phyloP scores from a whole-genome alignment of 1,284 basidiomycete genomes.

The Sanghuangporus sanghuang region DNA sequence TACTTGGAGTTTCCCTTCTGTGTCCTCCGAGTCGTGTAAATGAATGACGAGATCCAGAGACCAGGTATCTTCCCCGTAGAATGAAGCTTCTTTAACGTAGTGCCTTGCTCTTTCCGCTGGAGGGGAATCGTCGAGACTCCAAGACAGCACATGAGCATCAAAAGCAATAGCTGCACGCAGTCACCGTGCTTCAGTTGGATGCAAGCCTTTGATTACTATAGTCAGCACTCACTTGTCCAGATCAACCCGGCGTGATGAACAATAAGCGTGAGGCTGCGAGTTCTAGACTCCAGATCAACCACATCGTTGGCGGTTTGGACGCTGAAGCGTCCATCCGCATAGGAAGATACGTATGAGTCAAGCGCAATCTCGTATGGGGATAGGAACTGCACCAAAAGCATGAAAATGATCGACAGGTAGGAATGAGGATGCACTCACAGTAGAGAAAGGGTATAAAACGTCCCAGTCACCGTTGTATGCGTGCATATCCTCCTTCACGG shows the following conservation, averaged over 20 bases:
- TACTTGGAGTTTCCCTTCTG: conserved; percentile 33
- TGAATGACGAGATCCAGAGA: conserved; percentile 66
- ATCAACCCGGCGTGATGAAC: conserved; percentile 84
- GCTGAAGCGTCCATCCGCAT: conserved; percentile 45
- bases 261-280: conserved; percentile 65
- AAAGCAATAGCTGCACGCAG: conserved; percentile 74
- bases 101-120: conserved; percentile 75
- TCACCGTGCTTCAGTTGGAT: not conserved
- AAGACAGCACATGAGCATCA: conserved; percentile 84
- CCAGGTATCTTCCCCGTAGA: conserved; percentile 73
- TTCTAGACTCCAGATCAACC: conserved; percentile 53
- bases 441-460: conserved; percentile 80
- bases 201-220: not conserved
- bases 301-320: conserved; percentile 59
- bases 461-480: conserved; percentile 81
- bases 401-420: not conserved
- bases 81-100: conserved; percentile 88
- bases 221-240: conserved; percentile 60
- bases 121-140: conserved; percentile 77
- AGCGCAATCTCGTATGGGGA: conserved; percentile 73
- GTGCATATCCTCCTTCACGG: conserved; percentile 47
- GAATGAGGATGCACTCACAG: conserved; percentile 37
- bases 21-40: conserved; percentile 27
- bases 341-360: conserved; percentile 50
- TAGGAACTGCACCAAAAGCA: conserved; percentile 52